Evolutionary conservation across 73 alveolate genomes (phyloP), one percentile per base, ranked within the genome.

Genomic region (Stentor roeselii): DNA sequence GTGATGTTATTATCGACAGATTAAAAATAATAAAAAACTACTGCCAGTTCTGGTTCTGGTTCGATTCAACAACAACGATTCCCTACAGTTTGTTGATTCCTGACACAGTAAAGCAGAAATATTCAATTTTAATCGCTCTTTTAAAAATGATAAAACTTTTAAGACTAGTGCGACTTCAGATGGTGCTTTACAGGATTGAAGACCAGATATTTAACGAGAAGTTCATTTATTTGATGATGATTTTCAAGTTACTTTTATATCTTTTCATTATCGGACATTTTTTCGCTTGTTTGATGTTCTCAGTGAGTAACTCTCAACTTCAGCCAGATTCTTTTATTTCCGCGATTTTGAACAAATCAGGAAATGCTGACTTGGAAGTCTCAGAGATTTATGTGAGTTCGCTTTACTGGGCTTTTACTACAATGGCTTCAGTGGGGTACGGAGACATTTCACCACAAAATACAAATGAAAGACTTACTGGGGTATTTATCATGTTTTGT

Each of bases 341-440:
- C 59, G 84, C 91, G 93, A 21, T 89, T 0, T 40, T 41, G 27
- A 34, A n/a, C 37, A 35, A 2, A 32, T 15, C 78, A 1, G 89
- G 82, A 36, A 27, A 85, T 3, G 58, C 36, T 0, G 83, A 85
- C 39, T 83, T 38, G 3, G 86, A 39, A 0, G 60, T 80, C 75
- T 41, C 36, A 32, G 92, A 36, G 39, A 59, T 82, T 59, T 95
- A 95, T 84, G 42, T 95, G 2, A 41, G 83, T 3, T 35, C 94
- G 2, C 60, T 91, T 21, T 93, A 92, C 87, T 93, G 87, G 83
- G 93, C 96, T 6, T 78, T 93, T 59, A 86, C 90, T 3, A 92
- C 97, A 0, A 92, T 92, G 95, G 78, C 90, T 42, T 88, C 97
- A 3, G 95, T 92, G 3, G 97, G 97, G 3, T 92, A 92, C 87